These are phyloP conservation scores for Aspergillus fischeri DNA, from an alignment of 2,329 filamentous ascomycete species.

Conservation along the genomic window DNA sequence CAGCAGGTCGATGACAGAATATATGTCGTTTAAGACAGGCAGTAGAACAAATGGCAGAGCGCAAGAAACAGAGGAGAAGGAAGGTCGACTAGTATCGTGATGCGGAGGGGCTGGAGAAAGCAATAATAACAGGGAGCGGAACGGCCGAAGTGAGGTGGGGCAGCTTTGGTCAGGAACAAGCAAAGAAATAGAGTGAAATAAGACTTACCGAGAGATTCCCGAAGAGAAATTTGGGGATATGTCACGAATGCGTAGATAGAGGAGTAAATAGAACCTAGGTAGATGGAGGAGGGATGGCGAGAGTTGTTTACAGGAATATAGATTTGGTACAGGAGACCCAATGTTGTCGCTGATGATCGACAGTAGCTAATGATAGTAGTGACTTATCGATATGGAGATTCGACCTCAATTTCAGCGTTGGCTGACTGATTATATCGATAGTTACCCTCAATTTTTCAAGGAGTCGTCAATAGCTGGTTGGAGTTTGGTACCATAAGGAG, in stretches of 20 bases:
- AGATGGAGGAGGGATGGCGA: background rate
- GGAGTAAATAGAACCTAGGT: background rate
- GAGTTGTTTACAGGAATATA: background rate
- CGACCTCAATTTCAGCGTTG: background rate
- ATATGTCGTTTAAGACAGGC: background rate
- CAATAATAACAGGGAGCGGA: slow-evolving; percentile 17
- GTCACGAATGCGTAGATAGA: background rate
- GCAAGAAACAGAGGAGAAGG: background rate
- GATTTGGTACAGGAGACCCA: background rate
- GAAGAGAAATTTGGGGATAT: background rate
- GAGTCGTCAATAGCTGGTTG: background rate
- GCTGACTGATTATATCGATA: background rate
- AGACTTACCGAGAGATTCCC: background rate
- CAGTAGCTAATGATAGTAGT: background rate
- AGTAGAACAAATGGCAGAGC: background rate
- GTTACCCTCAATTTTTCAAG: background rate
- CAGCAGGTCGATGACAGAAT: background rate
- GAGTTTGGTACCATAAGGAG: background rate
- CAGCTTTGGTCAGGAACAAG: slow-evolving; percentile 2
- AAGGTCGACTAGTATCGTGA: slow-evolving; percentile 1
- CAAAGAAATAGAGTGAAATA: background rate
- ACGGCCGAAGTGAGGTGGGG: slow-evolving; percentile 16
- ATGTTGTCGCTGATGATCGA: background rate
- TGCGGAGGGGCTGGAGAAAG: slow-evolving; percentile 17
- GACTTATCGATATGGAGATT: background rate